Evolutionary conservation across 257 asterid species (phyloP), one percentile per base, ranked within the genome.

Genomic region (Primulina huaijiensis): DNA sequence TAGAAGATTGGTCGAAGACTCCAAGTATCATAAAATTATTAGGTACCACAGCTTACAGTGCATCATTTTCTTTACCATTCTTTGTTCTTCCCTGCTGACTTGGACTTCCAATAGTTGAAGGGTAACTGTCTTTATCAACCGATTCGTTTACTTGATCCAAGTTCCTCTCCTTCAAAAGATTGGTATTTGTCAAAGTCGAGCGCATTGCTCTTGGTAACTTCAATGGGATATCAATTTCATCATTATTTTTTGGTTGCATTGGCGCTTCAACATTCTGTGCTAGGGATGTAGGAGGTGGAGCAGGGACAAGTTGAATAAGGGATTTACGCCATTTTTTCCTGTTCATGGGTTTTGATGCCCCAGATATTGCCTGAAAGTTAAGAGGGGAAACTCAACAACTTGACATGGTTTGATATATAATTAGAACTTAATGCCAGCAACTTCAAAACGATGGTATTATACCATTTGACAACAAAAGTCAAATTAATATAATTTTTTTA

Each of bases 251-350:
- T 58, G 81, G 76, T 66, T 86, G 83, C 35, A 73, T 75, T 5
- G 84, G 71, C 33, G 69, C 76, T 71, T 79, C 88, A 29, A 38
- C 55, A 46, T 31, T 77, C 68, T 63, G 83, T 20, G 78, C 31
- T 71, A 77, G 85, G 66, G 85, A 6, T 60, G 81, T 43, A 17
- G 87, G 78, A 27, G 86, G 87, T 37, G 81, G 75, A 71, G 86
- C 78, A 46, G 99, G 92, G 66, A 93, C 97, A 20, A 93, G 92
- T 78, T 89, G 95, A 76, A 93, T 90, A 1, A 80, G 77, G 2
- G 96, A 79, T 78, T 85, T 89, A 69, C 88, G 82, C 99, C 97
- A 90, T 66, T 86, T 85, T 73, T 89, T 90, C 82, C 97, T 79
- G 23, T 68, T 77, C 53, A 55, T 83, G 12, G 92, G 84, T 72